Evolutionary conservation across 352 stramenopile species (phyloP), one percentile per base, ranked within the genome.

Genomic region (Phytophthora aleatoria): DNA sequence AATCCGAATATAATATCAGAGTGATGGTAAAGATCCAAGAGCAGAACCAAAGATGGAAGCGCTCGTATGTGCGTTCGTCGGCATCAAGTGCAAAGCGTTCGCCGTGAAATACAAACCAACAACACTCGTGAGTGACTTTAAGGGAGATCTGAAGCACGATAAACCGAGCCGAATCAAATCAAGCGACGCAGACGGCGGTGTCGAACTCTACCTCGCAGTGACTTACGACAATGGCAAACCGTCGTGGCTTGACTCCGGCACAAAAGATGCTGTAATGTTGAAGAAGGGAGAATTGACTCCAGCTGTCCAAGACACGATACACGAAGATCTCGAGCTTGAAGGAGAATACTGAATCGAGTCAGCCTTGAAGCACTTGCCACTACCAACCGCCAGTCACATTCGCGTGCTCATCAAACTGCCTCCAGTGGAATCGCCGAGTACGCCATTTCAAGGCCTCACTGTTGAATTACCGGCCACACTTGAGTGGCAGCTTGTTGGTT

Each of bases 11-110:
- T 5, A 24, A 15, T 7, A 47, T 3, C 33, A 55, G 49, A 69
- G 31, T 72, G 64, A 61, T 68, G 52, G 58, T 69, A 20, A 20
- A 20, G 20, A 20, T 20, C 20, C 20, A 20, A 20, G 20, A 20
- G 20, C 20, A 20, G 20, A 20, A 20, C 20, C 1, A 20, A 20
- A 20, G 20, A 20, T 20, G 20, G 20, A 20, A 20, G 20, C 20
- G 20, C 20, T 20, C 20, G 20, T 20, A 20, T 20, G 20, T 20
- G 20, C 20, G 20, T 20, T 20, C 20, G 20, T 20, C 20, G 20
- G 20, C 20, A 20, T 20, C 20, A 20, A 20, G 20, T 20, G 20
- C 20, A 20, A 20, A 20, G 20, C 20, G 20, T 20, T 20, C 20
- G 20, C 20, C 20, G 20, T 20, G 20, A 20, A 20, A 20, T 20